A percentile compares a stretch with the other conserved stretches of the same genome.
Conservation (phyloP, 139 green algal species). For the Tetratostichococcus sp. region DNA sequence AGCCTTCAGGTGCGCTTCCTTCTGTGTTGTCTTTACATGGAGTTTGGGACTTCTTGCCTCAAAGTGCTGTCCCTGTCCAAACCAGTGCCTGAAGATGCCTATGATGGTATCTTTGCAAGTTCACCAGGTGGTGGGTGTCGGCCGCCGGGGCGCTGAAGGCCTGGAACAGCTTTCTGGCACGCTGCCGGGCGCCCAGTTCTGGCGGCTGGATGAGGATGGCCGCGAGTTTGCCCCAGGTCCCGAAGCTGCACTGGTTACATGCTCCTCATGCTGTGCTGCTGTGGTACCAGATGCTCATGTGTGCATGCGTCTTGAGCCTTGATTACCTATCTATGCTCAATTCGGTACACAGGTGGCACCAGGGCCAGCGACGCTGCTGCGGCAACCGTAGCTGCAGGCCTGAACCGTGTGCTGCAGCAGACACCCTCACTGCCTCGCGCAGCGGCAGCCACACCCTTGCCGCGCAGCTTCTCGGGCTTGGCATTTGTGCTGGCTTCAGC, state of each 20-base stretch:
- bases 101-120: no score
- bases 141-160: slow-evolving; percentile 4
- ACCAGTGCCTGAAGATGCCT: no score
- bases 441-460: background rate
- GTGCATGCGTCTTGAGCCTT: no score
- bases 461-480: slow-evolving; percentile 10
- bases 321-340: no score
- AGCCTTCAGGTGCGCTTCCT: background rate
- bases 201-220: background rate
- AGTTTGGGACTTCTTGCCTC: no score
- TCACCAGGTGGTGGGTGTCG: slow-evolving; percentile 10
- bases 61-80: no score
- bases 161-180: background rate
- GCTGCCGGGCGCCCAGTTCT: background rate
- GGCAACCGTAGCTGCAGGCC: background rate
- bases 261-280: background rate
- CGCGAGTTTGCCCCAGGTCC: background rate
- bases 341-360: no score
- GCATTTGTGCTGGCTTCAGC: slow-evolving; percentile 60
- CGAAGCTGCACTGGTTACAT: background rate
- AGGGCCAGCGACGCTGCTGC: no score
- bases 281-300: no score
- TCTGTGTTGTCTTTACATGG: no score
- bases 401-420: background rate
- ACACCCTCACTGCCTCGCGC: background rate